These are phyloP conservation scores for Rhynchosporium secalis DNA, from an alignment of 2,329 filamentous ascomycete genomes.

Conservation along the genomic window DNA sequence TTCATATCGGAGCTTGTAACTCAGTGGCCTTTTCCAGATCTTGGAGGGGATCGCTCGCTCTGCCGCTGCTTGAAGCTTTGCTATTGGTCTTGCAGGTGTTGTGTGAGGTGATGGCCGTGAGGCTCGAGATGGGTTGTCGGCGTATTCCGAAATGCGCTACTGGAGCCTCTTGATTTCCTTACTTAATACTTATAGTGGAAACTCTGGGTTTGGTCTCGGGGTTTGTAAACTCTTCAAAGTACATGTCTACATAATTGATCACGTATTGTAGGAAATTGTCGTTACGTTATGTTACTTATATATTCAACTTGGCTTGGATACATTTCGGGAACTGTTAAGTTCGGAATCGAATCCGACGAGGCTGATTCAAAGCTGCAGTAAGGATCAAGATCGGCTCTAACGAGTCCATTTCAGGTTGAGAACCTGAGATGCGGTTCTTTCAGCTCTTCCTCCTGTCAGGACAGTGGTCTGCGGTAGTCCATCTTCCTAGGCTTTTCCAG, in stretches of 20 bases:
- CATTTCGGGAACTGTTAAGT: neutral
- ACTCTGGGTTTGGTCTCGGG: constrained; percentile 6
- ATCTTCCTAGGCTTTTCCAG: neutral
- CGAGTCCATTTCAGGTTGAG: neutral
- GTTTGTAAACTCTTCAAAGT: neutral
- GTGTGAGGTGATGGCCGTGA: constrained; percentile 7
- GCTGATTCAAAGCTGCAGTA: neutral
- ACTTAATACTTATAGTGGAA: neutral
- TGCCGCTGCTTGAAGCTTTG: constrained; percentile 1
- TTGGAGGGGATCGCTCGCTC: constrained; percentile 2
- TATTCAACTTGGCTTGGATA: neutral
- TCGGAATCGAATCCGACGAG: neutral
- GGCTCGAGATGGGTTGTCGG: constrained; percentile 9
- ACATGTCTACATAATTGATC: neutral
- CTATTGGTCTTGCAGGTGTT: constrained; percentile 6
- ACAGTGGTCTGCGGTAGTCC: neutral
- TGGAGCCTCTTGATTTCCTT: neutral
- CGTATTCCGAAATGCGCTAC: constrained; percentile 1
- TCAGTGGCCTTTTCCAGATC: neutral
- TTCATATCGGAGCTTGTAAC: neutral
- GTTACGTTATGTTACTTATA: neutral
- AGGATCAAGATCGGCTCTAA: neutral
- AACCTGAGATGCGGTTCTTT: neutral
- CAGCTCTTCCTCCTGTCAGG: neutral
- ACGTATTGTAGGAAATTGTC: neutral